These are phyloP conservation scores for Arabis alpina DNA, from an alignment of 345 rosid genomes.

Conservation along the genomic window DNA sequence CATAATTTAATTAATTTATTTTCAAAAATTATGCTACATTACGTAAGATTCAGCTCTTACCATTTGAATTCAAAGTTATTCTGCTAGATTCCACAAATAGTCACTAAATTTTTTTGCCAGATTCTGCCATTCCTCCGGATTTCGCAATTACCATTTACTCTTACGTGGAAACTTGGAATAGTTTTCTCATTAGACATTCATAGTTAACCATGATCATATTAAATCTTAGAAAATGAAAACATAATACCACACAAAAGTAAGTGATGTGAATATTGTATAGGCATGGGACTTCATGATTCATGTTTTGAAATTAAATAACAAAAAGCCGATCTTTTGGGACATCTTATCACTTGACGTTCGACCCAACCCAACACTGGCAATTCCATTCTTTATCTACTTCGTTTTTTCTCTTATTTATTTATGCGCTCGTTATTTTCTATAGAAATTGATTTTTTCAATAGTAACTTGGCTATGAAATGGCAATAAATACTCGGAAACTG, in stretches of 20 bases:
- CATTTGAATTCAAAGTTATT: no score
- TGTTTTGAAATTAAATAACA: conserved; percentile 40
- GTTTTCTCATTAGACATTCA: background rate
- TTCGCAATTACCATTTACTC: no score
- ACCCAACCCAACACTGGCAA: conserved; percentile 46
- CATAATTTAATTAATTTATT: no score
- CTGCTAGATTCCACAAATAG: no score
- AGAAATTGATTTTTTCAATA: background rate
- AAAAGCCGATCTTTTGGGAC: conserved; percentile 42
- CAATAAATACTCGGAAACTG: conserved; percentile 25
- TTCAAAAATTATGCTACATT: no score
- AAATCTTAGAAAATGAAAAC: conserved; percentile 3
- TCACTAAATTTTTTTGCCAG: no score
- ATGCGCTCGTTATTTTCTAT: conserved; percentile 1
- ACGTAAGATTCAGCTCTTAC: no score
- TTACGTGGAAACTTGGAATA: background rate
- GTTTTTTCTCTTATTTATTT: background rate
- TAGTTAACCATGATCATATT: background rate
- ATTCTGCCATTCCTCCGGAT: no score
- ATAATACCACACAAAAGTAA: conserved; percentile 8
- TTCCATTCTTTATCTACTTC: conserved; percentile 23
- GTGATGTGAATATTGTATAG: conserved; percentile 31
- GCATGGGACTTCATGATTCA: conserved; percentile 42
- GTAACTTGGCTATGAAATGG: background rate
- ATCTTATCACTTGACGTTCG: conserved; percentile 41